phyloP scores from a whole-genome alignment of 371 early-diverging fungal species.

The Zychaea mexicana region DNA sequence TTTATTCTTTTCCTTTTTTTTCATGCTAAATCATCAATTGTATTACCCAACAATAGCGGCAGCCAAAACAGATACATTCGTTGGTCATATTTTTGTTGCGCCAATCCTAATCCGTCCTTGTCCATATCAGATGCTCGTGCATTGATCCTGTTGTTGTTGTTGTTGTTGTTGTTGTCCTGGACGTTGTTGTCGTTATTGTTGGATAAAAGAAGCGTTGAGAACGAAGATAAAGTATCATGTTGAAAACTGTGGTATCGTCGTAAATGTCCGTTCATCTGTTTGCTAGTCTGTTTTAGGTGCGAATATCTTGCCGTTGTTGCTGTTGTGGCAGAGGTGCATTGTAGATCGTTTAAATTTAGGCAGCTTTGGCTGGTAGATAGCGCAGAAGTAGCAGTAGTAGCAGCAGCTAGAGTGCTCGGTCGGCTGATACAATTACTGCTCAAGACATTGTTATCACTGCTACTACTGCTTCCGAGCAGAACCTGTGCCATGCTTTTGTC shows the following conservation, averaged over 20 bases:
- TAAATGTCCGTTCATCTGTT: neutral
- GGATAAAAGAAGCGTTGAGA: neutral
- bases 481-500: slow-evolving; percentile 8
- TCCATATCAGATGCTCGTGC: slow-evolving; percentile 17
- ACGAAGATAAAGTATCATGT: too few species aligned
- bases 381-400: slow-evolving; percentile 32
- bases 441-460: too few species aligned
- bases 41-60: slow-evolving; percentile 33
- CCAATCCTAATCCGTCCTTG: slow-evolving; percentile 29
- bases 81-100: slow-evolving; percentile 26
- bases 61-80: slow-evolving; percentile 39
- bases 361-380: slow-evolving; percentile 49
- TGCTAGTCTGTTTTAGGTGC: too few species aligned
- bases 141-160: neutral
- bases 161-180: neutral
- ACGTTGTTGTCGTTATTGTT: neutral
- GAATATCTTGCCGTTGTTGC: too few species aligned
- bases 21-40: neutral
- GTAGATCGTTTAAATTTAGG: slow-evolving; percentile 47
- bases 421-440: too few species aligned
- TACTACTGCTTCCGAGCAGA: slow-evolving; percentile 36
- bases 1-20: neutral
- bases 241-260: slow-evolving; percentile 21
- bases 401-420: too few species aligned
- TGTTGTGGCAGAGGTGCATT: neutral